phyloP scores from a whole-genome alignment of 2,329 filamentous ascomycete species.

The Microthyrium microscopicum region DNA sequence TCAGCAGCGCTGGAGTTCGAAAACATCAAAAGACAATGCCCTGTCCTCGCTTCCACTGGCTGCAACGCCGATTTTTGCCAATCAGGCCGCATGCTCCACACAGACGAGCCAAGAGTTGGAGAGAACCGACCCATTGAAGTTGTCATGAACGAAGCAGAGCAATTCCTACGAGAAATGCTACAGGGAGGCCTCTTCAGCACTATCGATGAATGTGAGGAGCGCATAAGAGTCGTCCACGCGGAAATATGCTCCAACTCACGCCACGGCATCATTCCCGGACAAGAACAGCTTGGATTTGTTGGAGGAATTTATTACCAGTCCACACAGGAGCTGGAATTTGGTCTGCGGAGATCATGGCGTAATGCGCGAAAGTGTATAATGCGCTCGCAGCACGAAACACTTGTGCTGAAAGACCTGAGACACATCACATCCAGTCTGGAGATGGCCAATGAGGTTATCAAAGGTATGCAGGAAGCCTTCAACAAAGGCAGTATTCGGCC shows the following conservation, averaged over 20 bases:
- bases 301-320: constrained; percentile 11
- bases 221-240: constrained; percentile 6
- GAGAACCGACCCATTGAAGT: constrained; percentile 10
- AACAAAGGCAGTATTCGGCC: constrained; percentile 9
- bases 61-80: constrained; percentile 13
- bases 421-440: constrained; percentile 11
- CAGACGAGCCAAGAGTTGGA: constrained; percentile 12
- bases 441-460: constrained; percentile 12
- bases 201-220: constrained; percentile 7
- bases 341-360: constrained; percentile 12
- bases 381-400: constrained; percentile 11
- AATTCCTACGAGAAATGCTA: constrained; percentile 11
- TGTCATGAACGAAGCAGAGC: constrained; percentile 11
- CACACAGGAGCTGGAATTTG: constrained; percentile 10
- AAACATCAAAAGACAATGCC: too few relatives aligned
- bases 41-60: constrained; percentile 13
- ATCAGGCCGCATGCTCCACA: constrained; percentile 11
- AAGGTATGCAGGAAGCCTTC: constrained; percentile 11
- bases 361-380: constrained; percentile 16
- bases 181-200: constrained; percentile 10
- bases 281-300: constrained; percentile 1
- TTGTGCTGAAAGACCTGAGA: constrained; percentile 12
- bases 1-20: too few relatives aligned
- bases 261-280: constrained; percentile 2
- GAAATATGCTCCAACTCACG: constrained; percentile 6